Evolutionary conservation across 2,329 filamentous ascomycete genomes (phyloP).

Genomic region (Fusarium virguliforme): DNA sequence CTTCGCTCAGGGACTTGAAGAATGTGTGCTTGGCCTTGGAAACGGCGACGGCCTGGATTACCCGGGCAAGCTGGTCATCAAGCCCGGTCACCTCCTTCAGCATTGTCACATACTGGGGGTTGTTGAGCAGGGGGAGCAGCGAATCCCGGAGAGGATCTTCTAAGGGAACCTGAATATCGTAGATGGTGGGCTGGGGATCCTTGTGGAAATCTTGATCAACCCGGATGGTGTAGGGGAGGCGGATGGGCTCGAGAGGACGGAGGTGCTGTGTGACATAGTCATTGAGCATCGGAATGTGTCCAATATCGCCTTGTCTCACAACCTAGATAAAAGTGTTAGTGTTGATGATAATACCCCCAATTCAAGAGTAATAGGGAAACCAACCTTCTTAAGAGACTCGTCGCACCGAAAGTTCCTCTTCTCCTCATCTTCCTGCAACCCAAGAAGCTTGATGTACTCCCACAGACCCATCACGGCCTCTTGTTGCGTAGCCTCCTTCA

Average conservation of each 20-base stretch:
- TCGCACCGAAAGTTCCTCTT: constrained; percentile 94
- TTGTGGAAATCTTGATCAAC: constrained; percentile 89
- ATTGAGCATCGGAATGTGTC: constrained; percentile 89
- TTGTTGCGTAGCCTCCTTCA: constrained; percentile 87
- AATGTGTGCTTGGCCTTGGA: constrained; percentile 94
- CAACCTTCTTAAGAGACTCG: constrained; percentile 82
- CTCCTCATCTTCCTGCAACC: constrained; percentile 94
- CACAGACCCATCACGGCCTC: constrained; percentile 93
- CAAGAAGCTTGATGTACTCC: constrained; percentile 92
- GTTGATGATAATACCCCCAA: constrained; percentile 1
- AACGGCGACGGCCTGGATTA: constrained; percentile 86
- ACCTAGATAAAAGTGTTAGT: constrained; percentile 67
- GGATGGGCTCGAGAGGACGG: constrained; percentile 83
- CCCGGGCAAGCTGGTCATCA: constrained; percentile 87
- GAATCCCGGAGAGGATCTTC: constrained; percentile 84
- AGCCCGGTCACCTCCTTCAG: constrained; percentile 83
- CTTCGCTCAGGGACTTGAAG: constrained; percentile 82
- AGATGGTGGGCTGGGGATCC: constrained; percentile 83
- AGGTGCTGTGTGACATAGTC: constrained; percentile 87
- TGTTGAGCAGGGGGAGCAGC: constrained; percentile 76
- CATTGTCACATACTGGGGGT: constrained; percentile 78
- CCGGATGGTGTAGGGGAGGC: constrained; percentile 92
- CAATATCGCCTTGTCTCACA: constrained; percentile 80
- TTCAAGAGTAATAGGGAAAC: constrained; percentile 45
- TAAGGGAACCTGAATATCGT: constrained; percentile 88